phyloP scores from a whole-genome alignment of 345 rosid species.

The Eucalyptus fibrosa region DNA sequence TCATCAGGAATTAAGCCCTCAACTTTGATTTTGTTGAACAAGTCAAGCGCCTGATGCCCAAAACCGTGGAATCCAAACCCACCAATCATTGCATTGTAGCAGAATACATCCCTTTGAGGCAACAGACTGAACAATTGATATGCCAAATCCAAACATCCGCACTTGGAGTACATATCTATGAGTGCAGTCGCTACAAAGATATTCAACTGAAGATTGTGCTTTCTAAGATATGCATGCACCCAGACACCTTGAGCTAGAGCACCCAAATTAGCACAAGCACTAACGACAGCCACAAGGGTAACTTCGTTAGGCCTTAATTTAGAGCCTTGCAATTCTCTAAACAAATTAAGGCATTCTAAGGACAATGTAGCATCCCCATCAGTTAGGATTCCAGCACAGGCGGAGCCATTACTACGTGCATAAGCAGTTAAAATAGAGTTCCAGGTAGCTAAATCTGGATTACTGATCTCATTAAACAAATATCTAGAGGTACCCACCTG shows the following conservation, averaged over 20 bases:
- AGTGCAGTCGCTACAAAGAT: slow-evolving; percentile 46
- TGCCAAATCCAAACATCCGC: slow-evolving; percentile 28
- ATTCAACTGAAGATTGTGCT: slow-evolving; percentile 21
- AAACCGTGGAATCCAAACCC: slow-evolving; percentile 40
- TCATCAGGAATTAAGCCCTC: slow-evolving; percentile 37
- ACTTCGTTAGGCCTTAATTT: slow-evolving; percentile 45
- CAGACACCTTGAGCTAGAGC: slow-evolving; percentile 33
- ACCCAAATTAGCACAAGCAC: slow-evolving; percentile 47
- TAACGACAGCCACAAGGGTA: slow-evolving; percentile 41
- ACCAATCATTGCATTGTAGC: slow-evolving; percentile 53
- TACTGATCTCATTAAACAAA: slow-evolving; percentile 33
- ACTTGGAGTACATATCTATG: slow-evolving; percentile 19
- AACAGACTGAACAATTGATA: slow-evolving; percentile 39
- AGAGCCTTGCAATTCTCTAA: slow-evolving; percentile 24
- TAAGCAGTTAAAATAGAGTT: slow-evolving; percentile 47
- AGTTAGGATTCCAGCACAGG: background rate
- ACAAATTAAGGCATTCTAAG: slow-evolving; percentile 23
- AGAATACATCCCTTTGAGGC: slow-evolving; percentile 19
- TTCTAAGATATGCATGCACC: slow-evolving; percentile 46
- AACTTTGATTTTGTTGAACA: slow-evolving; percentile 17
- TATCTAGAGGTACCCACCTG: slow-evolving; percentile 27
- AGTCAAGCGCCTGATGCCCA: slow-evolving; percentile 26
- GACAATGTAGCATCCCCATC: background rate
- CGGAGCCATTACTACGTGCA: background rate
- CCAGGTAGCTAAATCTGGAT: slow-evolving; percentile 59